Conservation (phyloP, 345 rosid genomes). For the Citrus medica region DNA sequence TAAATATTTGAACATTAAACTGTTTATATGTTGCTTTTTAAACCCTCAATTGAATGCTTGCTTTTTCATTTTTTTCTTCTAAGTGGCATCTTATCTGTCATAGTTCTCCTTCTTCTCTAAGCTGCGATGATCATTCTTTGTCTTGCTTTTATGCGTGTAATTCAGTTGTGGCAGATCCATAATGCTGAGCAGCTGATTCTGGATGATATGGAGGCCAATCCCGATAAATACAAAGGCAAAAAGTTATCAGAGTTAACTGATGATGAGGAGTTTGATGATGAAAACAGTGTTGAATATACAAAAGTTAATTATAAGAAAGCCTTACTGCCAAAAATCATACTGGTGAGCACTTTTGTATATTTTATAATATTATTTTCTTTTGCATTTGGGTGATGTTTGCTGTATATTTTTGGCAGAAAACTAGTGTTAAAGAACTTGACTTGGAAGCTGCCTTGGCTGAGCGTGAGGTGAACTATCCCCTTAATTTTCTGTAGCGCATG, state of each 20-base stretch:
- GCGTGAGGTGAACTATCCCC: slow-evolving; percentile 56
- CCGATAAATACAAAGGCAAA: slow-evolving; percentile 76
- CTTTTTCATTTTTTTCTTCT: neutral
- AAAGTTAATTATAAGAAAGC: slow-evolving; percentile 61
- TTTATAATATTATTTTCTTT: neutral
- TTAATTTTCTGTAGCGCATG: neutral
- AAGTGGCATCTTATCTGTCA: neutral
- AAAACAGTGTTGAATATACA: slow-evolving; percentile 50
- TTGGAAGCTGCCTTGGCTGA: slow-evolving; percentile 88
- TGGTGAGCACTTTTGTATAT: slow-evolving; percentile 45
- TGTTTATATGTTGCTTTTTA: neutral
- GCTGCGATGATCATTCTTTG: neutral
- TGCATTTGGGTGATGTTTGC: slow-evolving; percentile 17
- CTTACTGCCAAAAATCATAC: slow-evolving; percentile 54
- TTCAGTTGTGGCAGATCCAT: slow-evolving; percentile 93
- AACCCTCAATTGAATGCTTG: neutral
- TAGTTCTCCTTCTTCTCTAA: neutral
- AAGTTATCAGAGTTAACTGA: slow-evolving; percentile 79
- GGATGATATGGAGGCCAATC: slow-evolving; percentile 82
- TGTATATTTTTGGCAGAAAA: slow-evolving; percentile 51
- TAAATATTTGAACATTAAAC: neutral
- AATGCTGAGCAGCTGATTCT: slow-evolving; percentile 93
- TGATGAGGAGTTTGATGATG: slow-evolving; percentile 69
- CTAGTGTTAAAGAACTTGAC: slow-evolving; percentile 88
- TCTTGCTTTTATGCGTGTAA: neutral